These are phyloP conservation scores for Fraxinus albicans DNA, from an alignment of 305 asterid genomes.

Conservation along the genomic window DNA sequence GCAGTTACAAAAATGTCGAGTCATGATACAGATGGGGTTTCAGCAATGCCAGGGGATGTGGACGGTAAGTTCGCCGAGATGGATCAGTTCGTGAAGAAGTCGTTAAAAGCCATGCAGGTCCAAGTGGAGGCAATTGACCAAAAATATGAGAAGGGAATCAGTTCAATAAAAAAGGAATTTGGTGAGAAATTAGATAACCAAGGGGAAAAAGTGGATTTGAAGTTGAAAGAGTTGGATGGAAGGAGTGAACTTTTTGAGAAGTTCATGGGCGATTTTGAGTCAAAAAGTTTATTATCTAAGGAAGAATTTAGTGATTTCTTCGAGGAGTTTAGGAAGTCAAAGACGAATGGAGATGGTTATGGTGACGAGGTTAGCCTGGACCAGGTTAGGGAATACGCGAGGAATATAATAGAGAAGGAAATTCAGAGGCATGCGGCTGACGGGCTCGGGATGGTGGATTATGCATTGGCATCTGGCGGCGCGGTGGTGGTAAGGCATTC, in stretches of 20 bases:
- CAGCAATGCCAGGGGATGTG: constrained; percentile 51
- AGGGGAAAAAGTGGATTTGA: constrained; percentile 43
- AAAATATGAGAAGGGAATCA: constrained; percentile 48
- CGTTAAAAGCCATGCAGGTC: constrained; percentile 73
- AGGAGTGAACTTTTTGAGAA: constrained; percentile 58
- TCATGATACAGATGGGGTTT: constrained; percentile 26
- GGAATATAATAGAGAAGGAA: constrained; percentile 67
- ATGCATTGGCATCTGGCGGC: constrained; percentile 76
- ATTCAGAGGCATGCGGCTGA: constrained; percentile 82
- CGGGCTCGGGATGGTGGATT: constrained; percentile 88
- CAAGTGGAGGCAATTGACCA: constrained; percentile 68
- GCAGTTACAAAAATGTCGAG: constrained; percentile 31
- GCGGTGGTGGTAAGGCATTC: constrained; percentile 74
- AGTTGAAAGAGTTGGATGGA: constrained; percentile 52
- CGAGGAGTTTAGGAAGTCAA: constrained; percentile 55
- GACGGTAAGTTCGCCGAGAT: constrained; percentile 63
- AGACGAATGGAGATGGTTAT: constrained; percentile 27
- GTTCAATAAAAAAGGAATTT: constrained; percentile 52
- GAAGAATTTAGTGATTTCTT: constrained; percentile 61
- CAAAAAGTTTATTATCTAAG: constrained; percentile 53
- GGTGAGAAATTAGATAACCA: constrained; percentile 45
- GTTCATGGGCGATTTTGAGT: constrained; percentile 46
- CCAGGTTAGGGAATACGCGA: constrained; percentile 63
- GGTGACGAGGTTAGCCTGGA: constrained; percentile 51
- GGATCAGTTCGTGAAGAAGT: constrained; percentile 55